Conservation (phyloP, 345 rosid genomes). For the Gossypium ekmanianum region DNA sequence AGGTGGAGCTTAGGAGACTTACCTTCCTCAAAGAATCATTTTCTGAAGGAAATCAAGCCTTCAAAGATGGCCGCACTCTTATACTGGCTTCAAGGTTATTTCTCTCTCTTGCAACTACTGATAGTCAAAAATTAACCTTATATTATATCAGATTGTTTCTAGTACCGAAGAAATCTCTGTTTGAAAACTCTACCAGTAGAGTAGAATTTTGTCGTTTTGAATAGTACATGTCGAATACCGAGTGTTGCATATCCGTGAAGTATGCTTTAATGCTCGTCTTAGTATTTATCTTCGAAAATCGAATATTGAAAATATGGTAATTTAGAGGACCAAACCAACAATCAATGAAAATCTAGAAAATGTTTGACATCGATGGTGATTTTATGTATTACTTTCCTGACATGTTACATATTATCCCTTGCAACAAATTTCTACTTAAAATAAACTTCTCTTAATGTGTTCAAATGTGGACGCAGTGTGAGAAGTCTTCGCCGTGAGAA, state of each 20-base stretch:
- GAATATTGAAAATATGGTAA: not conserved
- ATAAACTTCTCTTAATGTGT: not conserved
- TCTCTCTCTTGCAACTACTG: not conserved
- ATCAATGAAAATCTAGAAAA: not conserved
- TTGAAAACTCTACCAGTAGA: no score
- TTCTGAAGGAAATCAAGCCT: conserved; percentile 54
- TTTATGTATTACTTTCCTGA: not conserved
- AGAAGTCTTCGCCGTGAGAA: conserved; percentile 74
- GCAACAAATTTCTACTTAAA: not conserved
- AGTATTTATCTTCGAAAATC: not conserved
- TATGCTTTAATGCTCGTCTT: not conserved
- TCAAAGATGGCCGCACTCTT: conserved; percentile 51
- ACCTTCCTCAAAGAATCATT: conserved; percentile 77
- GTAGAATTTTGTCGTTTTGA: no score
- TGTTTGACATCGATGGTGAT: not conserved
- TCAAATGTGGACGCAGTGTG: conserved; percentile 38
- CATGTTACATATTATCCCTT: not conserved
- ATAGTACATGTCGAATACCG: no score
- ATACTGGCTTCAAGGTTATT: conserved; percentile 69
- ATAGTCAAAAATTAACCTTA: not conserved
- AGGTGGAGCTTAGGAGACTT: conserved; percentile 86
- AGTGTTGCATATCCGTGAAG: no score
- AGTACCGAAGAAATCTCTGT: no score
- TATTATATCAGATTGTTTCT: no score
- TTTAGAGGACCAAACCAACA: not conserved